Percentiles rank a stretch among this genome's conserved stretches.
These are phyloP conservation scores for Amesomyces nigricolor DNA, from an alignment of 2,329 filamentous ascomycete species.

Conservation along the genomic window DNA sequence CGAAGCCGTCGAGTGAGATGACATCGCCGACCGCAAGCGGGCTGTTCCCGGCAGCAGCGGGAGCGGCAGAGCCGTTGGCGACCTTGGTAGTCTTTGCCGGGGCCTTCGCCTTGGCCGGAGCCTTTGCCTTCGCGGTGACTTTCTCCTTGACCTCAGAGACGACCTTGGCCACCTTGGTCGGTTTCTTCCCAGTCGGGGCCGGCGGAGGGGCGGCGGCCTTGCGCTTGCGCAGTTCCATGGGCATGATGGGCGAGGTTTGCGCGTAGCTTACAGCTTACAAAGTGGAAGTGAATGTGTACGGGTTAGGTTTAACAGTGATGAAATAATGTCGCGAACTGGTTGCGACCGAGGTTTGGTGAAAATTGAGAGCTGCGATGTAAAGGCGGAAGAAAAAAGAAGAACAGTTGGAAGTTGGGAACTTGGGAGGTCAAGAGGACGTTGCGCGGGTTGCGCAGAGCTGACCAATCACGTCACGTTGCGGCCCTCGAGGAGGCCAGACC, in stretches of 20 bases:
- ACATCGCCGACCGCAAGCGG: conserved; percentile 49
- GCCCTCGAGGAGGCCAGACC: conserved; percentile 22
- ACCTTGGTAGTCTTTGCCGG: conserved; percentile 7
- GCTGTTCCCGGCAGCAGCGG: conserved; percentile 10
- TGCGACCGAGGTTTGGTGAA: conserved; percentile 3
- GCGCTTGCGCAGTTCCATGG: conserved; percentile 56
- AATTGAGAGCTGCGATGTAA: too few relatives aligned
- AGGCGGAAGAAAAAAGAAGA: too few relatives aligned
- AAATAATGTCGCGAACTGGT: conserved; percentile 13
- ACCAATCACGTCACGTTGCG: conserved; percentile 27
- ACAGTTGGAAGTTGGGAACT: conserved; percentile 19
- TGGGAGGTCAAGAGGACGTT: conserved; percentile 26
- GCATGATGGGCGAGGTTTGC: conserved; percentile 38
- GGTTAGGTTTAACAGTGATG: conserved; percentile 4
- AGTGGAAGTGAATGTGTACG: conserved; percentile 2
- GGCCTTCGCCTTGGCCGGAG: conserved; percentile 24
- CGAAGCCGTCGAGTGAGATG: conserved; percentile 54
- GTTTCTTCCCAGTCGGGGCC: conserved; percentile 44
- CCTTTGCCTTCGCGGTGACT: conserved; percentile 21
- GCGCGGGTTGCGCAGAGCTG: conserved; percentile 27
- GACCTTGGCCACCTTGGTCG: conserved; percentile 26
- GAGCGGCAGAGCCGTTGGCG: conserved; percentile 19
- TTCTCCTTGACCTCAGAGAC: conserved; percentile 25
- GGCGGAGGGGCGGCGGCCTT: conserved; percentile 48
- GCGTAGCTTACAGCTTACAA: conserved; percentile 10